Percentiles rank a stretch among this genome's conserved stretches.
Evolutionary conservation across 2,329 filamentous ascomycete species (phyloP).

Genomic region (Penicillium sp.): DNA sequence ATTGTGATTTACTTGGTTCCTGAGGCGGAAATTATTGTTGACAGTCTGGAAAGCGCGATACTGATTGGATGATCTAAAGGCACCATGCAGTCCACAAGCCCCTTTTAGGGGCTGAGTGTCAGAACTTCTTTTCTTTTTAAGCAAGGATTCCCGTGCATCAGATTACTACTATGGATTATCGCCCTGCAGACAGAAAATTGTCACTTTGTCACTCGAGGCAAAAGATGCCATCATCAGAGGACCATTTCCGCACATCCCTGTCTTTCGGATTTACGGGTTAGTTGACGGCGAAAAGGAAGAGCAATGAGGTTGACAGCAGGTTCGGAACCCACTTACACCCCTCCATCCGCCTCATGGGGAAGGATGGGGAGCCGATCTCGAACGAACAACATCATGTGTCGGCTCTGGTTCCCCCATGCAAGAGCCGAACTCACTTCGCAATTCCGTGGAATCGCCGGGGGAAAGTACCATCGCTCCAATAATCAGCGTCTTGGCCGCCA

Average conservation of each 20-base stretch:
- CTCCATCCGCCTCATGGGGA: neutral
- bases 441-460: neutral
- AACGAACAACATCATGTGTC: neutral
- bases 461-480: neutral
- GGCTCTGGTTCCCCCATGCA: conserved; percentile 13
- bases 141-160: neutral
- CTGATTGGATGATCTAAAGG: neutral
- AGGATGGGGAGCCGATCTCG: conserved; percentile 1
- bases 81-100: no score
- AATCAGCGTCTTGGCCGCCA: neutral
- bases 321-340: neutral
- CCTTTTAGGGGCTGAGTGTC: neutral
- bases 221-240: neutral
- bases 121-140: neutral
- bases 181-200: neutral
- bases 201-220: neutral
- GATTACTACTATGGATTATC: no score
- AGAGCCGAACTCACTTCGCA: conserved; percentile 8
- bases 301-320: neutral
- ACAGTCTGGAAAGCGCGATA: neutral
- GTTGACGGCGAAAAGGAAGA: neutral
- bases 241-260: neutral
- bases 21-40: neutral
- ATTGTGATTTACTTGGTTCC: neutral
- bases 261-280: conserved; percentile 9